Conservation (phyloP, 2,329 filamentous ascomycete species). For the Sordariomycetes sp. region DNA sequence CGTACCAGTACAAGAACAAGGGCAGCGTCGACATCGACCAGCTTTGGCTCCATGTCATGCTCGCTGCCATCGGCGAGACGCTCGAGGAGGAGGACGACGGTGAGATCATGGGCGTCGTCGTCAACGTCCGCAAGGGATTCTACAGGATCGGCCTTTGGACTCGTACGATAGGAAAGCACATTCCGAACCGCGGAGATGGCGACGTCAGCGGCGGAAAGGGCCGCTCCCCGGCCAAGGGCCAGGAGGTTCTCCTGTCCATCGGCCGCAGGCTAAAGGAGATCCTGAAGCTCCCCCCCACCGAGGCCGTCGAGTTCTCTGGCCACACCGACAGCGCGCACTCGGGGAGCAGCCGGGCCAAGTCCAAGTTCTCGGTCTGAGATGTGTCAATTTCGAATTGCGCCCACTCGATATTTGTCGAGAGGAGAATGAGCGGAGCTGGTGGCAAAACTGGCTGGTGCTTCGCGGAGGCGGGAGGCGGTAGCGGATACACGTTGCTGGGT, state of each 20-base stretch:
- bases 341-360: slow-evolving; percentile 89
- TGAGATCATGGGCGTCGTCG: slow-evolving; percentile 97
- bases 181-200: slow-evolving; percentile 61
- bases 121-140: slow-evolving; percentile 97
- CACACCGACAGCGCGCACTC: slow-evolving; percentile 89
- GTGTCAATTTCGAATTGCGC: neutral
- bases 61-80: slow-evolving; percentile 92
- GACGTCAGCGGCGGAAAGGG: slow-evolving; percentile 66
- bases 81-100: slow-evolving; percentile 89
- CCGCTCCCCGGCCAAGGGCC: slow-evolving; percentile 67
- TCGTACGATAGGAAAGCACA: slow-evolving; percentile 76
- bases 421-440: neutral
- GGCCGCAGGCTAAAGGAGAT: slow-evolving; percentile 89
- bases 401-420: neutral
- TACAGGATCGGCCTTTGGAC: slow-evolving; percentile 98
- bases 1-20: slow-evolving; percentile 96
- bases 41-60: slow-evolving; percentile 93
- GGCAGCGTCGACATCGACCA: slow-evolving; percentile 83
- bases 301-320: slow-evolving; percentile 86
- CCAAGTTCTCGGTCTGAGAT: slow-evolving; percentile 72
- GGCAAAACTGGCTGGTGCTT: neutral
- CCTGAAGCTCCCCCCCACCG: slow-evolving; percentile 61
- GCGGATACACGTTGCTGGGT: neutral
- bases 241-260: slow-evolving; percentile 71
- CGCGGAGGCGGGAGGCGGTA: neutral